phyloP scores from a whole-genome alignment of 495 filamentous ascomycete species.

The Daldinia vernicosa region DNA sequence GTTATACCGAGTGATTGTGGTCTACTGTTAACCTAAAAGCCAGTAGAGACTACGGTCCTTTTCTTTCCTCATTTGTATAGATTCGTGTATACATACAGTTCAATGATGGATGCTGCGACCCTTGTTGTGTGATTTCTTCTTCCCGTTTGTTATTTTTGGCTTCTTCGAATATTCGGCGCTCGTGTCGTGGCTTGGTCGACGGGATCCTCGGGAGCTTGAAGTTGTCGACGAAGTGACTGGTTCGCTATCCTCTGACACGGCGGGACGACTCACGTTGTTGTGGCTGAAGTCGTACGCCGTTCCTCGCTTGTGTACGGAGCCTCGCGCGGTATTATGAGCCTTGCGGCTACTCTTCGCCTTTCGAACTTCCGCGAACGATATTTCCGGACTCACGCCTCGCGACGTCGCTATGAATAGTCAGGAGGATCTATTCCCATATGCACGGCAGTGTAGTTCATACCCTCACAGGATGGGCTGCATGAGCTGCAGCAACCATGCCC shows the following conservation, averaged over 20 bases:
- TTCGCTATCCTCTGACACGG: slow-evolving; percentile 40
- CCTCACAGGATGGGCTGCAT: slow-evolving; percentile 50
- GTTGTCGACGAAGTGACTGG: slow-evolving; percentile 29
- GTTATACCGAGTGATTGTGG: slow-evolving; percentile 30
- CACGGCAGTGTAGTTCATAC: not conserved
- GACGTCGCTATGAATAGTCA: slow-evolving; percentile 36
- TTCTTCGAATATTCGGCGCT: slow-evolving; percentile 43
- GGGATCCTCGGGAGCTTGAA: slow-evolving; percentile 33
- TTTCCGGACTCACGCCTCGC: slow-evolving; percentile 41
- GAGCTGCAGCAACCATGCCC: slow-evolving; percentile 55
- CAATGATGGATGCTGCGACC: slow-evolving; percentile 38
- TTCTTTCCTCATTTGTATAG: slow-evolving; percentile 4
- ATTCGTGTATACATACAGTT: slow-evolving; percentile 4
- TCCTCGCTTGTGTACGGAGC: slow-evolving; percentile 38
- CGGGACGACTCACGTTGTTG: slow-evolving; percentile 33
- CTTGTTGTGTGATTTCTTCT: slow-evolving; percentile 49
- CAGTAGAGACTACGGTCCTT: slow-evolving; percentile 11
- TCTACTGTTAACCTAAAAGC: slow-evolving; percentile 16
- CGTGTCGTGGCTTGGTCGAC: slow-evolving; percentile 38
- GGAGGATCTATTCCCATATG: slow-evolving; percentile 5
- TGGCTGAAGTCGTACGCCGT: slow-evolving; percentile 39
- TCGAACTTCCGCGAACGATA: slow-evolving; percentile 43
- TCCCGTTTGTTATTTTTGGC: slow-evolving; percentile 36
- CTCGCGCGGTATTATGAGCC: slow-evolving; percentile 29
- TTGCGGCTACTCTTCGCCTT: slow-evolving; percentile 45